phyloP scores from a whole-genome alignment of 306 rosid species.

The Medicago arabica region DNA sequence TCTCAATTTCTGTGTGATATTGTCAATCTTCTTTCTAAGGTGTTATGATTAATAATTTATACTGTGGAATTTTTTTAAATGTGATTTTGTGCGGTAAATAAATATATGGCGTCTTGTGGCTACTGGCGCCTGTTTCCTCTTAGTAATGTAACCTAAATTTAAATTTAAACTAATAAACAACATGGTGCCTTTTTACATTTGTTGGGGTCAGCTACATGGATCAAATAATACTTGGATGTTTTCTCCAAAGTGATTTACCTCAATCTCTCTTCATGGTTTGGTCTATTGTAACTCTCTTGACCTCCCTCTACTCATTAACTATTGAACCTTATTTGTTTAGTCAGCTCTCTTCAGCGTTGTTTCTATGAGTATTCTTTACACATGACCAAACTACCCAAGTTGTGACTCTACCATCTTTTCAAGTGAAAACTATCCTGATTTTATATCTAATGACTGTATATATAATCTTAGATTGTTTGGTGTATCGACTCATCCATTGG shows the following conservation, averaged over 20 bases:
- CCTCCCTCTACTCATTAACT: neutral
- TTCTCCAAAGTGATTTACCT: neutral
- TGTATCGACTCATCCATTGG: neutral
- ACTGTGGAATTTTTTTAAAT: constrained; percentile 6
- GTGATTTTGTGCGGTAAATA: neutral
- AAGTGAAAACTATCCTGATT: neutral
- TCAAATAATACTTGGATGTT: neutral
- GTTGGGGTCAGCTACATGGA: neutral
- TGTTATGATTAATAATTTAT: constrained; percentile 10
- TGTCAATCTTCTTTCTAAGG: constrained; percentile 16
- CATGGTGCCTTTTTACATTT: neutral
- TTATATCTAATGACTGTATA: neutral
- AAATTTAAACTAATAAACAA: neutral
- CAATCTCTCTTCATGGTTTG: constrained; percentile 2
- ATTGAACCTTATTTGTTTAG: neutral
- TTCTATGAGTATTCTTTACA: neutral
- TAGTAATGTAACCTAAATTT: neutral
- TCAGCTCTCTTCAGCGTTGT: neutral
- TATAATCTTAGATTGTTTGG: too few relatives aligned
- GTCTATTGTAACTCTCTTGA: neutral
- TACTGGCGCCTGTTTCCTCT: neutral
- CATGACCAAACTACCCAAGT: neutral
- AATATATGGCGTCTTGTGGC: constrained; percentile 7
- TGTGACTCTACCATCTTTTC: neutral
- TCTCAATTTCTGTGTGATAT: neutral